Evolutionary conservation across 2,329 filamentous ascomycete species (phyloP).

Genomic region (Colletotrichum abscissum): DNA sequence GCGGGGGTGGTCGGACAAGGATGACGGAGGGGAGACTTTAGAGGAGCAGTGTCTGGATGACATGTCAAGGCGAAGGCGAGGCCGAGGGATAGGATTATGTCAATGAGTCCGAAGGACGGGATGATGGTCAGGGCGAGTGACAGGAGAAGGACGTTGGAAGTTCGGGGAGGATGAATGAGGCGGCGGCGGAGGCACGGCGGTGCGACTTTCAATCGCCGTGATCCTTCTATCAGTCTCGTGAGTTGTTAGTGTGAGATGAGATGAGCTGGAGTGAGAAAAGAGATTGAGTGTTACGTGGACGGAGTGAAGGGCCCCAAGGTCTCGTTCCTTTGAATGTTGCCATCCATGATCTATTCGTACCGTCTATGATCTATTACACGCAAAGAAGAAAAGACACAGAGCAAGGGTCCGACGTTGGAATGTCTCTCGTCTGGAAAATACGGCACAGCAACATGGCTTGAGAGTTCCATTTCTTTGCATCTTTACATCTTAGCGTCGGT

Average conservation of each 20-base stretch:
- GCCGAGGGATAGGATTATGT: background rate
- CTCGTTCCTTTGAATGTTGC: background rate
- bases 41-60: background rate
- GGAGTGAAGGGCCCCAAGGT: background rate
- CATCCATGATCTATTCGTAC: too few relatives aligned
- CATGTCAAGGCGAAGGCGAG: background rate
- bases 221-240: background rate
- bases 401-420: background rate
- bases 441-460: background rate
- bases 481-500: background rate
- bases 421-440: background rate
- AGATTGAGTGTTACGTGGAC: background rate
- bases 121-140: background rate
- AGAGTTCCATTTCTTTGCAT: background rate
- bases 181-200: background rate
- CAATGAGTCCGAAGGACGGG: background rate
- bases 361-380: background rate
- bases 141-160: background rate
- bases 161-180: background rate
- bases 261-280: constrained; percentile 1
- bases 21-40: background rate
- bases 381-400: background rate
- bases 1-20: constrained; percentile 5
- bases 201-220: background rate
- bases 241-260: background rate